Conservation (phyloP, 441 rosid species). For the Euphorbia celastroides region DNA sequence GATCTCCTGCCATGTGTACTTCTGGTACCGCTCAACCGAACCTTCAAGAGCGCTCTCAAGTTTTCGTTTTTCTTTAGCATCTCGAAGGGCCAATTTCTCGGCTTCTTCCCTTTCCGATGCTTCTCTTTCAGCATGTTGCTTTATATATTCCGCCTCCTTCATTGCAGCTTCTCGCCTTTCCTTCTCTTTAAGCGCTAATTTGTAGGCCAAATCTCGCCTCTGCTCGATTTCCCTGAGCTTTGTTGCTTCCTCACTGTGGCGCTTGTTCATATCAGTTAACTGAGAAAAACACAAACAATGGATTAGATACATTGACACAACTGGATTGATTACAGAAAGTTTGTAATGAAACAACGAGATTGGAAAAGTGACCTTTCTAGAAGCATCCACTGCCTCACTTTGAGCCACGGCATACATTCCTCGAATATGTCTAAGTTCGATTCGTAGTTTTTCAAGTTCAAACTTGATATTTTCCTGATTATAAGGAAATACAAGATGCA, state of each 20-base stretch:
- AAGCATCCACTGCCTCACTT: conserved; percentile 68
- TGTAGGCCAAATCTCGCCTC: conserved; percentile 47
- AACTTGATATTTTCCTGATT: conserved; percentile 51
- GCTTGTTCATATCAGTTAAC: conserved; percentile 48
- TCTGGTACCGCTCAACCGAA: conserved; percentile 42
- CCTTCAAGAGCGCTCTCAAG: conserved; percentile 54
- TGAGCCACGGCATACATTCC: conserved; percentile 73
- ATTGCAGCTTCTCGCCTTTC: conserved; percentile 50
- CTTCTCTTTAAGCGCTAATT: conserved; percentile 60
- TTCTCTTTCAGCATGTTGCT: conserved; percentile 47
- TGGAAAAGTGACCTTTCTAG: conserved; percentile 58
- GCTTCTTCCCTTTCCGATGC: conserved; percentile 55
- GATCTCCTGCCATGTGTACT: conserved; percentile 78
- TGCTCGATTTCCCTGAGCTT: conserved; percentile 49
- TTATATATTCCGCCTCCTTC: conserved; percentile 51
- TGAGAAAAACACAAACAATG: conserved; percentile 30
- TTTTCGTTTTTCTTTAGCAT: conserved; percentile 63
- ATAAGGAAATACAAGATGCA: conserved; percentile 11
- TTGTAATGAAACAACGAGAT: too few relatives aligned
- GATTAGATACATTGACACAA: conserved; percentile 10
- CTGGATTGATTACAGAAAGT: neutral
- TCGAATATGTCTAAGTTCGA: conserved; percentile 70
- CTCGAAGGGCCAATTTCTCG: conserved; percentile 50
- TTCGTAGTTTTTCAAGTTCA: conserved; percentile 81
- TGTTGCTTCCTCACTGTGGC: conserved; percentile 43